Conservation (phyloP, 768 basidiomycete species). For the Mycena latifolia region DNA sequence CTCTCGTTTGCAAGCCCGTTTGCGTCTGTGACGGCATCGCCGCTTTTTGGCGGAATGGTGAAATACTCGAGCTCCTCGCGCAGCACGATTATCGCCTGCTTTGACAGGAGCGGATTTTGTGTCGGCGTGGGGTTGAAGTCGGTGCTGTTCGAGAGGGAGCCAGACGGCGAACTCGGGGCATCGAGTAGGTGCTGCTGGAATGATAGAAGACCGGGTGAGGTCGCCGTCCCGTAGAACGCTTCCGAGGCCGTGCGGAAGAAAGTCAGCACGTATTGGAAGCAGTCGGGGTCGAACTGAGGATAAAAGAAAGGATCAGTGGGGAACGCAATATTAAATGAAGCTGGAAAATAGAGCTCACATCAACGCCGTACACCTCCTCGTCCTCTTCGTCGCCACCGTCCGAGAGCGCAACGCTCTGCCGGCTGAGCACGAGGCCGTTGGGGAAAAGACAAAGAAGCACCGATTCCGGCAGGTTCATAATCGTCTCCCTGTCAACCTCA, state of each 20-base stretch:
- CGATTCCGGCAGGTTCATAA: constrained; percentile 98
- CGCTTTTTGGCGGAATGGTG: constrained; percentile 86
- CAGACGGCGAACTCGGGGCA: constrained; percentile 61
- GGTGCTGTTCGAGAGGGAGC: constrained; percentile 13
- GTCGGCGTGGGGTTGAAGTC: constrained; percentile 71
- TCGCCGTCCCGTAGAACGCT: constrained; percentile 89
- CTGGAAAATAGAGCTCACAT: constrained; percentile 68
- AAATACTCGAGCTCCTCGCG: constrained; percentile 99
- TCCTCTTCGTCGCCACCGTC: constrained; percentile 85
- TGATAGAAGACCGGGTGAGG: constrained; percentile 76
- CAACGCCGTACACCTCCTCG: constrained; percentile 96
- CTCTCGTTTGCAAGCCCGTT: constrained; percentile 84
- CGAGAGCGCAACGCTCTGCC: constrained; percentile 82
- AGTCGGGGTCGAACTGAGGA: constrained; percentile 93
- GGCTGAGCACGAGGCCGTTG: constrained; percentile 93
- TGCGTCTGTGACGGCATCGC: constrained; percentile 74
- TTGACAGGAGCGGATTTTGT: constrained; percentile 93
- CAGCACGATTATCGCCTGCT: constrained; percentile 98
- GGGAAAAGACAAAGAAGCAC: constrained; percentile 97
- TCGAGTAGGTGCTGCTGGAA: constrained; percentile 88
- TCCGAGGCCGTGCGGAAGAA: constrained; percentile 94
- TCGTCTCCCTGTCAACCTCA: constrained; percentile 95
- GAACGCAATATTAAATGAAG: constrained; percentile 6
- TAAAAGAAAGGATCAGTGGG: constrained; percentile 21
- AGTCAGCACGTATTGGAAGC: constrained; percentile 92